Conservation (phyloP, 768 basidiomycete genomes). For the Amanita polypyramis region DNA sequence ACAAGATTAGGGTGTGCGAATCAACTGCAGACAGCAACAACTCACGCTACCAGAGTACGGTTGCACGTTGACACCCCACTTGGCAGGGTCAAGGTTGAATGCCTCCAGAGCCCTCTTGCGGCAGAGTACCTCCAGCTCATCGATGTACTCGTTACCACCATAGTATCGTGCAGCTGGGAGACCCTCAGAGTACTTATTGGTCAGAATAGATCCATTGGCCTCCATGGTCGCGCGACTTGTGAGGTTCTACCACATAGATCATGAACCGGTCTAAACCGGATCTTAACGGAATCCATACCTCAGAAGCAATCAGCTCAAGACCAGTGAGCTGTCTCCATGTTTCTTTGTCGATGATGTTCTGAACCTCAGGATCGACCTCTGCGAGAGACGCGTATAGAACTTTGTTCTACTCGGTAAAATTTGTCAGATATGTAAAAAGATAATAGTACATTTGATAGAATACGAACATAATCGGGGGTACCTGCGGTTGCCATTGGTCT, state of each 20-base stretch:
- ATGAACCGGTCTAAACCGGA: background rate
- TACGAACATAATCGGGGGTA: slow-evolving; percentile 54
- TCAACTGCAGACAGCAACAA: slow-evolving; percentile 11
- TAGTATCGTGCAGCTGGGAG: slow-evolving; percentile 96
- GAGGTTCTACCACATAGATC: slow-evolving; percentile 57
- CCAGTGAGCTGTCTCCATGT: slow-evolving; percentile 98
- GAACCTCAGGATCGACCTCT: slow-evolving; percentile 89
- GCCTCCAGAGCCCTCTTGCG: slow-evolving; percentile 93
- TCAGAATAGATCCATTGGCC: slow-evolving; percentile 96
- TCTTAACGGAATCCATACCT: slow-evolving; percentile 40
- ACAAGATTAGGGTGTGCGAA: slow-evolving; percentile 11
- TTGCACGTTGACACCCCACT: slow-evolving; percentile 99
- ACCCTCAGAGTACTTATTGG: slow-evolving; percentile 99
- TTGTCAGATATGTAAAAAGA: slow-evolving; percentile 6
- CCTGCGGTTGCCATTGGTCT: slow-evolving; percentile 48
- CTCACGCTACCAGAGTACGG: slow-evolving; percentile 90
- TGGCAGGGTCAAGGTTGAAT: slow-evolving; percentile 85
- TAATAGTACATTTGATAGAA: background rate
- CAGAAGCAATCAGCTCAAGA: slow-evolving; percentile 97
- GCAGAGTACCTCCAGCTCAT: slow-evolving; percentile 90
- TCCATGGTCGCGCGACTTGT: slow-evolving; percentile 94
- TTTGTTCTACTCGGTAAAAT: slow-evolving; percentile 61
- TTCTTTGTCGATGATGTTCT: slow-evolving; percentile 98
- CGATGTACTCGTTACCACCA: slow-evolving; percentile 96
- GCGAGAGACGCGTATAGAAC: slow-evolving; percentile 79